These are phyloP conservation scores for Trypanosoma avium DNA, from an alignment of 208 protist genomes.

Conservation along the genomic window DNA sequence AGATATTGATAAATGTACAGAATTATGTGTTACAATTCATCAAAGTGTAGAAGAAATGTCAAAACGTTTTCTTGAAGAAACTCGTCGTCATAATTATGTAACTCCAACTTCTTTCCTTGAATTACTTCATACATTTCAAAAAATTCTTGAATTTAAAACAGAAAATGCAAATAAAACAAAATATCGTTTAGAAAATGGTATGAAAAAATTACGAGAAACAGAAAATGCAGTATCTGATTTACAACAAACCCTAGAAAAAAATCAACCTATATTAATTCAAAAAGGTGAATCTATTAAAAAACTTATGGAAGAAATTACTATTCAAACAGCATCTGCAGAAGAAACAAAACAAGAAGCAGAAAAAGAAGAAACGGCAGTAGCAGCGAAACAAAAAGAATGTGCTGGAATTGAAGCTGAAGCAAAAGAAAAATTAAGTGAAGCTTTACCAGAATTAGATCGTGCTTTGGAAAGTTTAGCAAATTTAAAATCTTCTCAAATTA, in stretches of 20 bases:
- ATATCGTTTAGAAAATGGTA: conserved; percentile 91
- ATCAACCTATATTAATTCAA: conserved; percentile 95
- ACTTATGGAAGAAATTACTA: conserved; percentile 92
- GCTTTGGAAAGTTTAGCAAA: conserved; percentile 95
- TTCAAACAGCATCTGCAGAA: conserved; percentile 93
- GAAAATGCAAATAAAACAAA: conserved; percentile 77
- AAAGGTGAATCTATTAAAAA: conserved; percentile 94
- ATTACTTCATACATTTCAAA: conserved; percentile 92
- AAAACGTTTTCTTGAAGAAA: conserved; percentile 87
- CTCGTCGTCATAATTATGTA: conserved; percentile 96
- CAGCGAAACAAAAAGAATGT: conserved; percentile 92
- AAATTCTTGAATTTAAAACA: conserved; percentile 82
- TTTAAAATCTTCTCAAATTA: conserved; percentile 96
- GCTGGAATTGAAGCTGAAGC: conserved; percentile 95
- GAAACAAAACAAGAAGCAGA: conserved; percentile 90
- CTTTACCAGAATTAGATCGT: conserved; percentile 96
- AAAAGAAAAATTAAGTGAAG: conserved; percentile 94
- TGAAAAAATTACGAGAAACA: conserved; percentile 95
- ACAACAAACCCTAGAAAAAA: conserved; percentile 93
- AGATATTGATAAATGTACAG: conserved; percentile 69
- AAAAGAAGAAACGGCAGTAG: conserved; percentile 92
- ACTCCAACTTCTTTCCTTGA: conserved; percentile 99
- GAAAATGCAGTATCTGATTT: conserved; percentile 93
- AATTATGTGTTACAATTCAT: conserved; percentile 95
- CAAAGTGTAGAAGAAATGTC: conserved; percentile 92